Evolutionary conservation across 2,329 filamentous ascomycete species (phyloP), one percentile per base, ranked within the genome.

Genomic region (Aspergillus carbonarius): DNA sequence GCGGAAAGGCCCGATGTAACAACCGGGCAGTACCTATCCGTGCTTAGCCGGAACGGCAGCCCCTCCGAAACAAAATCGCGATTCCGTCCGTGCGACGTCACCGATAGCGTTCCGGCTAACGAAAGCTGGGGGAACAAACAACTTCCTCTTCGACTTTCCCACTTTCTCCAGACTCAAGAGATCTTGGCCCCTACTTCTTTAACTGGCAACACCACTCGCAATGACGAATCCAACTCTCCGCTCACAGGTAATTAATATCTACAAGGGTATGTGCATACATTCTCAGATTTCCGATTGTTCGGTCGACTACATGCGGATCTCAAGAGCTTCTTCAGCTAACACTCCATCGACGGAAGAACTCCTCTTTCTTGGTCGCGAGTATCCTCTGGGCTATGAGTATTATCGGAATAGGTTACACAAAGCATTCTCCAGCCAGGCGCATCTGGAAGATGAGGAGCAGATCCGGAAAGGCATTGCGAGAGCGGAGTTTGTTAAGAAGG

Each of bases 401-500:
- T 97, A 96, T 73, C 86, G 89, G 10, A 84, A 86, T 7, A 86
- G 92, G 1, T 79, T 97, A 9, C 92, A 97, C 78, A 86, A 87
- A 60, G 93, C 93, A 0, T 99, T 98, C 77, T 85, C 88, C 65
- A 85, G 86, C 48, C 92, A 96, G 66, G 85, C 88, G 1, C 76
- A 82, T 40, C 71, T 96, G 58, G 82, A 79, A 2, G 87, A 95
- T 65, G 88, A 93, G 62, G 85, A 83, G 7, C 83, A 91, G 68
- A 97, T 99, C 51, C 83, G 82, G 42, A 82, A 87, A 60, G 90
- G 87, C 0, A 91, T 99, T 57, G 82, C 85, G 40, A 82, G 88
- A 60, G 93, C 92, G 0, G 86, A 96, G 65, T 97, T 90, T 75
- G 92, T 98, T 4, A 96, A 91, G 76, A 97, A 96, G 82, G 92